Conservation (phyloP, 257 asterid species). For the Gentiana dahurica region DNA sequence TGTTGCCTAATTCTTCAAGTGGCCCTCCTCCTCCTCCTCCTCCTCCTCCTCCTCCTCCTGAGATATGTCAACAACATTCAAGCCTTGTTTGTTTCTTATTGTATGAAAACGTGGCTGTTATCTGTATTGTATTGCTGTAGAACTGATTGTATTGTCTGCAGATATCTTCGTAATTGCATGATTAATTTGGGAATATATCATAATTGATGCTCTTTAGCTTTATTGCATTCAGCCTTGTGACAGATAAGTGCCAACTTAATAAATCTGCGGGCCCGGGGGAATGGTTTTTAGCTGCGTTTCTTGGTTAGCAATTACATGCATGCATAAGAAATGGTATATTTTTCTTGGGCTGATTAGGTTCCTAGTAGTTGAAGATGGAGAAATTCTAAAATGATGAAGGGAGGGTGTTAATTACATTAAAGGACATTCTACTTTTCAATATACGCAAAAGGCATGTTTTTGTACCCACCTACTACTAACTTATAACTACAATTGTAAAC, state of each 20-base stretch:
- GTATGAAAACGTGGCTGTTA: neutral
- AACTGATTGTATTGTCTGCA: neutral
- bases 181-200: neutral
- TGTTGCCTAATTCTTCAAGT: too few species aligned
- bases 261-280: neutral
- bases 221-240: neutral
- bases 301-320: conserved; percentile 1
- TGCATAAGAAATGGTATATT: too few species aligned
- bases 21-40: too few species aligned
- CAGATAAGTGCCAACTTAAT: neutral
- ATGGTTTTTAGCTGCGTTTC: neutral
- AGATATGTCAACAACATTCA: neutral
- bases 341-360: too few species aligned
- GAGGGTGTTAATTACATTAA: too few species aligned
- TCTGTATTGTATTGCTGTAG: neutral
- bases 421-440: too few species aligned
- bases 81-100: neutral
- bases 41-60: neutral
- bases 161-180: neutral
- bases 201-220: neutral
- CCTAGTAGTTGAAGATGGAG: too few species aligned
- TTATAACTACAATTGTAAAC: too few species aligned
- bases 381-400: too few species aligned
- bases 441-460: too few species aligned
- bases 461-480: too few species aligned